These are phyloP conservation scores for Penicillium verrucosum DNA, from an alignment of 2,329 filamentous ascomycete species.

Conservation along the genomic window DNA sequence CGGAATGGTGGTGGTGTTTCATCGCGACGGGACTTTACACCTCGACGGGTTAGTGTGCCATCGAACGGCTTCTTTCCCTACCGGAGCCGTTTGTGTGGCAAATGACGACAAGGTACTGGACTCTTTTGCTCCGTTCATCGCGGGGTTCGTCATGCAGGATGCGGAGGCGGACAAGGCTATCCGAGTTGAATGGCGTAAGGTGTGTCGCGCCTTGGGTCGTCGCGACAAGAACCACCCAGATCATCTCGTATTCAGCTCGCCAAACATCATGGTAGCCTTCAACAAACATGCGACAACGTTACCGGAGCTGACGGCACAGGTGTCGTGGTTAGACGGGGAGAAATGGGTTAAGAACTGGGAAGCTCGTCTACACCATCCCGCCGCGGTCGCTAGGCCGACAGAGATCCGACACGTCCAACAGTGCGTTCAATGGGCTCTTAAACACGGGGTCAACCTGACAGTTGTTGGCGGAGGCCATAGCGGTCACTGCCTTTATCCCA, in stretches of 20 bases:
- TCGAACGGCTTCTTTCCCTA: conserved; percentile 47
- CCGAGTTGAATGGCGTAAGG: conserved; percentile 47
- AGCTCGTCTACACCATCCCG: conserved; percentile 46
- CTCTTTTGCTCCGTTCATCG: conserved; percentile 53
- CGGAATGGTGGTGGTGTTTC: conserved; percentile 53
- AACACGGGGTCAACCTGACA: conserved; percentile 46
- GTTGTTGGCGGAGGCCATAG: conserved; percentile 60
- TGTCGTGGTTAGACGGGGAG: conserved; percentile 33
- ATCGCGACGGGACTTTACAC: conserved; percentile 48
- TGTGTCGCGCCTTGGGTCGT: conserved; percentile 51
- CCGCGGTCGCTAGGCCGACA: conserved; percentile 48
- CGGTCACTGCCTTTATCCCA: conserved; percentile 54
- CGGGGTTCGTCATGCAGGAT: conserved; percentile 42
- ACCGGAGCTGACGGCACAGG: conserved; percentile 42
- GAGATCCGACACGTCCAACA: conserved; percentile 50
- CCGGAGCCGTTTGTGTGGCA: conserved; percentile 43
- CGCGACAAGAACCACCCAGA: conserved; percentile 36
- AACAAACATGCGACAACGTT: conserved; percentile 46
- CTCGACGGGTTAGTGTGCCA: conserved; percentile 51
- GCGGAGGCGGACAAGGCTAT: conserved; percentile 27
- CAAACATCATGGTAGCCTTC: conserved; percentile 53
- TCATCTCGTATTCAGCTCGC: conserved; percentile 49
- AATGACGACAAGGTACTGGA: conserved; percentile 50
- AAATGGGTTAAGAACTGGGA: conserved; percentile 33
- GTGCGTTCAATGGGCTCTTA: conserved; percentile 57